phyloP scores from a whole-genome alignment of 305 asterid species.

The Fraxinus sp. region DNA sequence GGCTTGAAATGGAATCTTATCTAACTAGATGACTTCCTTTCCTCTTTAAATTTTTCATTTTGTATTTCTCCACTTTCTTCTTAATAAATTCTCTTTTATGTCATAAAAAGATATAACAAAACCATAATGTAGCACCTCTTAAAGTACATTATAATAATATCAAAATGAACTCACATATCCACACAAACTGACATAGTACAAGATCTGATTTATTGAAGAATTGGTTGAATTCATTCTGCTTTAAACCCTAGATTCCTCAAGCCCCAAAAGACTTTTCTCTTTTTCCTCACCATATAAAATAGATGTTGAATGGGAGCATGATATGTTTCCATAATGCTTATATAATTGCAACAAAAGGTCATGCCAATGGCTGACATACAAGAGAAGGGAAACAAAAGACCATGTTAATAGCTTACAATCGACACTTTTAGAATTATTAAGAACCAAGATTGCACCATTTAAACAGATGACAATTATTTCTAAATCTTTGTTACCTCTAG shows the following conservation, averaged over 20 bases:
- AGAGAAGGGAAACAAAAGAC: neutral
- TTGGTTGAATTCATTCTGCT: neutral
- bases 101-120: neutral
- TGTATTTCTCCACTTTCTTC: neutral
- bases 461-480: neutral
- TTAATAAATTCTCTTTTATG: neutral
- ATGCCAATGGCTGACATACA: neutral
- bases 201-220: neutral
- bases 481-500: neutral
- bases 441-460: neutral
- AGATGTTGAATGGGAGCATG: neutral
- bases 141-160: neutral
- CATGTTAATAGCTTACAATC: neutral
- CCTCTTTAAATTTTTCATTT: neutral
- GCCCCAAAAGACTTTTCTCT: neutral
- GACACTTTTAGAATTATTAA: neutral
- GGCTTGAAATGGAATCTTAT: neutral
- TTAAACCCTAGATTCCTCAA: neutral
- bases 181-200: neutral
- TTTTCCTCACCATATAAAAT: neutral
- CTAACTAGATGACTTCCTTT: neutral
- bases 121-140: neutral
- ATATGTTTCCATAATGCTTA: neutral
- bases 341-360: neutral
- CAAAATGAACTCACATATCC: neutral